Evolutionary conservation across 1,284 basidiomycete species (phyloP).

Genomic region (Agaricales sp.): DNA sequence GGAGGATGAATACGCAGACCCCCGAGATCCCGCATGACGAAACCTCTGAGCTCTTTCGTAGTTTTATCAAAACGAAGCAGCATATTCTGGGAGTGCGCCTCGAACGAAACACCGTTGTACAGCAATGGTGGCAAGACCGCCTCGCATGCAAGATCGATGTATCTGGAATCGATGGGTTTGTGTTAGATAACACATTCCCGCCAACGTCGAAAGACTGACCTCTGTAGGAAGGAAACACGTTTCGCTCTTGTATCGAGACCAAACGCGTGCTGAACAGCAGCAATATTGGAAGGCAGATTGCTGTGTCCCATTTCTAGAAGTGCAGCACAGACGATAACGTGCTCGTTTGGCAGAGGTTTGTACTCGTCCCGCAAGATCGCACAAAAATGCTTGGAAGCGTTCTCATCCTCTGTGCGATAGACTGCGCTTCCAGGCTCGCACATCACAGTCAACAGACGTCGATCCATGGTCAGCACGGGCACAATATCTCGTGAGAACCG

Average conservation of each 20-base stretch:
- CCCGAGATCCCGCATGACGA: constrained; percentile 41
- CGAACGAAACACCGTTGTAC: constrained; percentile 41
- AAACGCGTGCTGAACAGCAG: constrained; percentile 32
- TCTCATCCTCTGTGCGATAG: constrained; percentile 27
- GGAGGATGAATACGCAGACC: constrained; percentile 39
- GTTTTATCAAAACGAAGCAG: constrained; percentile 32
- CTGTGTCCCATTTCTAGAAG: constrained; percentile 35
- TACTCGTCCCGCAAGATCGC: constrained; percentile 33
- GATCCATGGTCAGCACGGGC: constrained; percentile 31
- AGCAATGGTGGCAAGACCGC: constrained; percentile 38
- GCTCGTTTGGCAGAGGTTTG: constrained; percentile 25
- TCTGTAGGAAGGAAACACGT: constrained; percentile 30
- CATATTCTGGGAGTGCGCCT: constrained; percentile 45
- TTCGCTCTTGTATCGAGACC: constrained; percentile 32
- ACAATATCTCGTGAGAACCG: constrained; percentile 37
- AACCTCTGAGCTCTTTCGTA: constrained; percentile 30
- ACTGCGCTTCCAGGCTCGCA: constrained; percentile 35
- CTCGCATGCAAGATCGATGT: constrained; percentile 33
- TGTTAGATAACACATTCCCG: not conserved
- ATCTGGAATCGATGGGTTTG: constrained; percentile 19
- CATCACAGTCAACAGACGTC: constrained; percentile 28
- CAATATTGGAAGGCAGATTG: constrained; percentile 24
- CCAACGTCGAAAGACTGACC: constrained; percentile 19
- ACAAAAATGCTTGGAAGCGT: constrained; percentile 37
- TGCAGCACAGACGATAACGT: constrained; percentile 34